Base-by-base conservation (phyloP, 2,329 filamentous ascomycete genomes). In the Sporothrix sp. region DNA sequence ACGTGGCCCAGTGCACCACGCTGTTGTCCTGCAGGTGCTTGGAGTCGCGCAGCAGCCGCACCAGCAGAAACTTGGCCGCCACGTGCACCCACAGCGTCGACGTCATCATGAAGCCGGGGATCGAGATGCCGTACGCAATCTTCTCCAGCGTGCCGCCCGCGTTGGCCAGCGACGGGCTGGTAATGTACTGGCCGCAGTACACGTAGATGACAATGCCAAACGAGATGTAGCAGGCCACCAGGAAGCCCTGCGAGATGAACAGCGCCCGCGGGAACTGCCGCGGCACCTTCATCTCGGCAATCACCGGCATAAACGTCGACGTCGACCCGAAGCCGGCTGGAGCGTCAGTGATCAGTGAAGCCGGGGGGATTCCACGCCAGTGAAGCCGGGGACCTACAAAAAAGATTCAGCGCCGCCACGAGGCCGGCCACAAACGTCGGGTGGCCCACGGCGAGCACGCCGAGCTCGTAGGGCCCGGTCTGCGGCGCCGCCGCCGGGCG, bases 201-300 rank as follows among this genome's bases (percentile, higher is more conserved):
- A 70, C 67, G 63, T 83, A 82, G 4, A 82, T 74, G 3, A 81
- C 76, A 51, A 74, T 37, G 27, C 38, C 45, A 42, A 52, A 52
- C 38, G 51, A 23, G 18, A 52, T 44, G 51, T 52, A 52, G 46
- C 45, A 49, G 33, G 46, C 45, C 7, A 44, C 38, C 5, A 52
- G 32, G 18, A 52, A 43, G 25, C 30, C 46, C 33, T 48, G 45
- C 0, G 58, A 71, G 14, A 82, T 66, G 58, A 73, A 81, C 0
- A 83, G 67, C 0, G 80, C 73, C 60, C 81, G 81, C 54, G 71
- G 71, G 61, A 76, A 84, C 55, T 81, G 75, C 16, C 67, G 68
- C 0, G 80, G 79, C 27, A 71, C 69, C 44, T 67, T 69, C 79
- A 84, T 84, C 65, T 84, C 81, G 0, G 74, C 76, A 48, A 84